Evolutionary conservation across 495 filamentous ascomycete genomes (phyloP), one percentile per base, ranked within the genome.

Genomic region (Trichoderma parareesei): DNA sequence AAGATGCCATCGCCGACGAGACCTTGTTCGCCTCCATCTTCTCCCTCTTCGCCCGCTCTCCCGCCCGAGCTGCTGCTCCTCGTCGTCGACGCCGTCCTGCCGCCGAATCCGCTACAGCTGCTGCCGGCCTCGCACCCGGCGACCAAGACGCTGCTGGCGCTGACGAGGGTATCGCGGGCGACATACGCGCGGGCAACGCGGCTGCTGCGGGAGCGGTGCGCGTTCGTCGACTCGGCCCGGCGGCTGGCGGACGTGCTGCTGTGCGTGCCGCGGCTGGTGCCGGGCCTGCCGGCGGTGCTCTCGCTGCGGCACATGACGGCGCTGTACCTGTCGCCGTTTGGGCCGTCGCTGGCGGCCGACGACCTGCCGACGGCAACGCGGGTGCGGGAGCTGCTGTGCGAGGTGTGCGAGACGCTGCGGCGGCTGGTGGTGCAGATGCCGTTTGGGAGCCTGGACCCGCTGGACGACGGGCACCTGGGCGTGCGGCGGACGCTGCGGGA

Each of bases 201-300:
- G 18, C 68, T 70, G 8, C 69, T 76, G 7, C 65, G 71, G 33
- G 66, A 65, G 16, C 66, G 71, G 57, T 76, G 72, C 65, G 62
- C 73, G 11, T 65, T 71, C 43, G 67, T 76, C 14, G 61, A 74
- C 43, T 64, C 65, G n/a, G 44, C 42, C 0, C 2, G 42, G 14
- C 63, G 61, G 16, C 61, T 72, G 38, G 57, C 53, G 8, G 35
- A 41, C 11, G 9, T 60, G 18, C 41, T 65, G 38, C 64, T 41
- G 14, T 65, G 64, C 64, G 33, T 65, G 38, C 38, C 33, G 42
- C 53, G 64, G 9, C 18, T 61, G 37, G 55, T 65, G 35, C 63
- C 63, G 14, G 16, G 35, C 3, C 63, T 59, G 10, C 35, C 60
- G 6, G 40, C 72, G 18, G 49, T 69, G 5, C 65, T 42, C 35